Percentiles rank a stretch among this genome's conserved stretches.
phyloP scores from a whole-genome alignment of 805 yeast species.

The Saccharomycopsis vini region DNA sequence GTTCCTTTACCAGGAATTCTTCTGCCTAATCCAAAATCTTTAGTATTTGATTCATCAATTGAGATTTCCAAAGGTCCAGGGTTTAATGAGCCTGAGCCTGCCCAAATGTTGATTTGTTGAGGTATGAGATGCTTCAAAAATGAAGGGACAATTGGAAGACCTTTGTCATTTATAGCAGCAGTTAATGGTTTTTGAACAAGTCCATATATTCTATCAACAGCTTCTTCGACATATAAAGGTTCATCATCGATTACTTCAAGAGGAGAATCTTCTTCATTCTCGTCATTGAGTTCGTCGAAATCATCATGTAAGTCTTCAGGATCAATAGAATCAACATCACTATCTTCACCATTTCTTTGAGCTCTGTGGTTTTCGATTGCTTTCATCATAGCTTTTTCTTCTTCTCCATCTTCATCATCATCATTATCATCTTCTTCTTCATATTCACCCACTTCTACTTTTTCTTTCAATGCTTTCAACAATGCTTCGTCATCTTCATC shows the following conservation, averaged over 20 bases:
- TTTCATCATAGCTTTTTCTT: conserved; percentile 17
- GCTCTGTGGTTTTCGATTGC: conserved; percentile 19
- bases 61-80: conserved; percentile 10
- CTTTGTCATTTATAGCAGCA: conserved; percentile 25
- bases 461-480: conserved; percentile 23
- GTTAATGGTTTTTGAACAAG: conserved; percentile 58
- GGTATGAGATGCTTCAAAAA: conserved; percentile 40
- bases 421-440: conserved; percentile 21
- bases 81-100: conserved; percentile 36
- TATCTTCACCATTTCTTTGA: background rate
- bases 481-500: conserved; percentile 21
- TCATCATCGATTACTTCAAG: conserved; percentile 21
- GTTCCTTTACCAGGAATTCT: conserved; percentile 48
- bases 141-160: conserved; percentile 34
- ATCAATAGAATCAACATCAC: conserved; percentile 32
- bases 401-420: conserved; percentile 16
- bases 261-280: conserved; percentile 21
- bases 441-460: conserved; percentile 19
- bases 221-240: conserved; percentile 28
- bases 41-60: conserved; percentile 16
- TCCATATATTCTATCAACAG: conserved; percentile 36
- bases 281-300: conserved; percentile 31
- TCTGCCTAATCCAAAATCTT: conserved; percentile 41
- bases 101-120: conserved; percentile 71
- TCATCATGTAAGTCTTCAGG: conserved; percentile 40